phyloP scores from a whole-genome alignment of 2,329 filamentous ascomycete species.

The Monosporascus sp. region DNA sequence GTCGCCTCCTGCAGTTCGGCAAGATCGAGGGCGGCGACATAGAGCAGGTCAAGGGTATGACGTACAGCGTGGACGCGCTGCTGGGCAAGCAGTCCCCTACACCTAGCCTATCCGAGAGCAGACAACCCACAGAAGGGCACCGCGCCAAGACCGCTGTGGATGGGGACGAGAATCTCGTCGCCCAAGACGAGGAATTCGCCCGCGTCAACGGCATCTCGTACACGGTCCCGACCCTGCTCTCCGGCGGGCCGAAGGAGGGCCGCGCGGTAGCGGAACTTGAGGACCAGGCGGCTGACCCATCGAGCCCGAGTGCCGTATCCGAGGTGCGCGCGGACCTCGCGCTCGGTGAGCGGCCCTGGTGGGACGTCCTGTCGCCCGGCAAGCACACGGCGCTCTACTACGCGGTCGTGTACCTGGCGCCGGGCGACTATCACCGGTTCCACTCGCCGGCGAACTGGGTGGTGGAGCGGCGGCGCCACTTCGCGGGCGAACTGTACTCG shows the following conservation, averaged over 20 bases:
- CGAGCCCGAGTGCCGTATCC: constrained; percentile 63
- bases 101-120: constrained; percentile 43
- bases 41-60: constrained; percentile 98
- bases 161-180: constrained; percentile 61
- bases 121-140: constrained; percentile 16
- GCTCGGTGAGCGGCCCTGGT: constrained; percentile 65
- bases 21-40: constrained; percentile 90
- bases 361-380: constrained; percentile 56
- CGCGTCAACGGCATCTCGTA: constrained; percentile 93
- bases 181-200: constrained; percentile 87
- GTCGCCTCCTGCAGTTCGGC: constrained; percentile 85
- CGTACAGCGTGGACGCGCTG: constrained; percentile 90
- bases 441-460: constrained; percentile 96
- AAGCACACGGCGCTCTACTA: constrained; percentile 79
- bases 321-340: constrained; percentile 82
- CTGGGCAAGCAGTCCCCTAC: constrained; percentile 63
- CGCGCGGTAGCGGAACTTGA: constrained; percentile 42
- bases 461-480: constrained; percentile 89
- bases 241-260: constrained; percentile 52
- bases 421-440: constrained; percentile 97
- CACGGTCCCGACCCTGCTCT: constrained; percentile 80
- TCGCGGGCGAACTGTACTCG: constrained; percentile 90
- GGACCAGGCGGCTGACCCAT: constrained; percentile 68
- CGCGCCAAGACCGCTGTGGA: constrained; percentile 24
- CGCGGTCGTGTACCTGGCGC: constrained; percentile 89